Base-by-base conservation (phyloP, 2,329 filamentous ascomycete species). In the Paraphoma sp. region DNA sequence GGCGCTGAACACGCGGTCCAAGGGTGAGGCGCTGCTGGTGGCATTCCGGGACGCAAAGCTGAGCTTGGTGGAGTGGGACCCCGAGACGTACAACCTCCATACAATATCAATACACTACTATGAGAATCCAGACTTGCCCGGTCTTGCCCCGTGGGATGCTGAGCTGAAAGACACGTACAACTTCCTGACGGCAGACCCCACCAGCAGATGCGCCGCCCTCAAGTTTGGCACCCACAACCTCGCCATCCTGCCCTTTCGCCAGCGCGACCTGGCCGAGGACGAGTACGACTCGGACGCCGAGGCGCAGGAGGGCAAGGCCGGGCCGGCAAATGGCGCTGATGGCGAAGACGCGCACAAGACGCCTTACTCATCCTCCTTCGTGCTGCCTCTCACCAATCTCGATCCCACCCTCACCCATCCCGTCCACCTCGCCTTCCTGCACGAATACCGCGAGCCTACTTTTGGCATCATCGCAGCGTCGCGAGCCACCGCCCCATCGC, bases 51-150 rank as follows among this genome's bases (percentile, higher is more conserved):
- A 97, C 78, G 95, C 95, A 42, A 97, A 97, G 79, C 84, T 98
- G 72, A 96, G 91, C 76, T 82, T 99, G 76, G 84, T 97, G 53
- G 92, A 97, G 80, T 99, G 95, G 95, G 92, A 98, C 74, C 88
- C 92, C 8, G 87, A 90, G 73, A 87, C 87, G 64, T 84, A 91
- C 76, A 86, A 86, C 49, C 88, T 98, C 67, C 88, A 89, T 67
- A 98, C 94, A 51, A 87, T 95, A 61, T 98, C 94, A 49, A 94
- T 99, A 69, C 95, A 99, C 80, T 98, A 93, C 82, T 99, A 98
- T 79, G 95, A 99, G 77, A 91, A 95, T 75, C 93, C 97, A 72
- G 93, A 97, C 73, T 82, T 94, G 59, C 87, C 90, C 64, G 88
- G 89, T 51, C 68, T 70, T 66, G 90, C 87, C 60, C 93, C 94